phyloP scores from a whole-genome alignment of 345 rosid genomes.

The Anastatica hierochuntica region DNA sequence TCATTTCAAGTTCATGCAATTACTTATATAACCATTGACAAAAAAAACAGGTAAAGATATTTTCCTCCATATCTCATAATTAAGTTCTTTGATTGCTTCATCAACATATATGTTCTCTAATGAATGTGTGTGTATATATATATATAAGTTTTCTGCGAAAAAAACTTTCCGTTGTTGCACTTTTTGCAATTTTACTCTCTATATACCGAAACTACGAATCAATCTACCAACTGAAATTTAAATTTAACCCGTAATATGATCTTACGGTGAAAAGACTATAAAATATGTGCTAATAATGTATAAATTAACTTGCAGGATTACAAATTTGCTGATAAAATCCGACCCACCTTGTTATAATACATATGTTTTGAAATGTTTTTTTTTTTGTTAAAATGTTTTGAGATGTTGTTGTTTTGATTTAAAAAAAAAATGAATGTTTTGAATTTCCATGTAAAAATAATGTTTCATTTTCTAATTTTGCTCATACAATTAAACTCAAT shows the following conservation, averaged over 20 bases:
- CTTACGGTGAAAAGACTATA: neutral
- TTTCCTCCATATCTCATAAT: slow-evolving; percentile 1
- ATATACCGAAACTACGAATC: too few species aligned
- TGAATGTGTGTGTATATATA: neutral
- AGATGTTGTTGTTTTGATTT: too few species aligned
- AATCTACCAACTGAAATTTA: too few species aligned
- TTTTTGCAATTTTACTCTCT: too few species aligned
- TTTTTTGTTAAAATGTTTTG: too few species aligned
- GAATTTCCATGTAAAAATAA: neutral
- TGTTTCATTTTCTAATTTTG: neutral
- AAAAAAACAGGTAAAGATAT: neutral
- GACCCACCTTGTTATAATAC: too few species aligned
- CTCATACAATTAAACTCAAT: neutral
- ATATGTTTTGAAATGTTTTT: too few species aligned
- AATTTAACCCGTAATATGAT: too few species aligned
- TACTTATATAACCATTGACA: neutral
- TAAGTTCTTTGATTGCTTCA: neutral
- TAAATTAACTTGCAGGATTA: too few species aligned
- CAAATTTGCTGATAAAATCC: too few species aligned
- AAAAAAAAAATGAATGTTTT: neutral
- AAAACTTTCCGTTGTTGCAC: too few species aligned
- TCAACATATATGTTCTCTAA: neutral
- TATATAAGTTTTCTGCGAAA: too few species aligned
- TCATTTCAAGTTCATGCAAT: slow-evolving; percentile 19
- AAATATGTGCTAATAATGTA: neutral